Conservation (phyloP, 768 basidiomycete genomes). For the Rickenella mellea region DNA sequence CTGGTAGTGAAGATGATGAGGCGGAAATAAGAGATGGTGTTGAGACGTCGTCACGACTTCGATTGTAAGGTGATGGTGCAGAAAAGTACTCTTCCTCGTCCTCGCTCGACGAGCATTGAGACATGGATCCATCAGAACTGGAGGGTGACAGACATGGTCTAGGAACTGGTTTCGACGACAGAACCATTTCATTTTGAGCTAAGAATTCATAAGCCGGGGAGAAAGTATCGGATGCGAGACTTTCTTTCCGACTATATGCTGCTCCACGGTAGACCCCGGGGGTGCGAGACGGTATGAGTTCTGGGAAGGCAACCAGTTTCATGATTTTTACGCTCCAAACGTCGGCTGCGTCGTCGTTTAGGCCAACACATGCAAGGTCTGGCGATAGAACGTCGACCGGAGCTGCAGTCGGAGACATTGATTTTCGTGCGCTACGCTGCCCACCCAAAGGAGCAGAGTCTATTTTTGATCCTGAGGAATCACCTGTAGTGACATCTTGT, state of each 20-base stretch:
- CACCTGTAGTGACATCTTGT: background rate
- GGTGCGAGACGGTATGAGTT: constrained; percentile 39
- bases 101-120: background rate
- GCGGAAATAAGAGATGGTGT: background rate
- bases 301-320: constrained; percentile 69
- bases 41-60: background rate
- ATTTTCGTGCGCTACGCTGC: constrained; percentile 21
- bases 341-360: constrained; percentile 58
- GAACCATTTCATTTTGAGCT: background rate
- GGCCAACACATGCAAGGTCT: constrained; percentile 68
- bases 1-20: background rate
- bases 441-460: background rate
- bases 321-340: constrained; percentile 72
- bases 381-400: constrained; percentile 58
- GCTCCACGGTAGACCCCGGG: background rate
- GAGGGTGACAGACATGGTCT: too few relatives aligned
- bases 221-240: background rate
- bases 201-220: background rate
- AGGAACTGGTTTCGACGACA: background rate
- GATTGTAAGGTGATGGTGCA: background rate
- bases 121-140: background rate
- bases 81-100: constrained; percentile 1
- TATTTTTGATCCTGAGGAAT: constrained; percentile 2
- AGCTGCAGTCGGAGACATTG: constrained; percentile 43
- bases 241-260: background rate